A percentile compares a stretch with the other conserved stretches of the same genome.
Evolutionary conservation across 73 alveolate species (phyloP).

Genomic region (Diophrys appendiculata): DNA sequence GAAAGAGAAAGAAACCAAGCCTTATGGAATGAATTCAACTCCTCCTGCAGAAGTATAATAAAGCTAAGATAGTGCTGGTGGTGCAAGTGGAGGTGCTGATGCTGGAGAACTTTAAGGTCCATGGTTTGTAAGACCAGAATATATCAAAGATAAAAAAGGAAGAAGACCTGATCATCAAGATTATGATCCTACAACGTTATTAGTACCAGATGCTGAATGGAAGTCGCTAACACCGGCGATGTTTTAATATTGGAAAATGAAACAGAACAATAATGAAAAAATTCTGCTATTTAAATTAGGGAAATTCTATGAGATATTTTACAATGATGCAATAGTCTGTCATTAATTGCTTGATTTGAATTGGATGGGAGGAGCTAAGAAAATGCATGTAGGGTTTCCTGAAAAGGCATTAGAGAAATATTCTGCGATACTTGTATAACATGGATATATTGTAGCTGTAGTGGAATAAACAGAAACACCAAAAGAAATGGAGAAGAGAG

Average conservation of each 20-base stretch:
- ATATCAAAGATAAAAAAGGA: conserved; percentile 70
- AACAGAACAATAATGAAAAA: conserved; percentile 82
- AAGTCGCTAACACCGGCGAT: conserved; percentile 82
- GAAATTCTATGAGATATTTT: conserved; percentile 91
- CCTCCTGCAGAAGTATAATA: too few relatives aligned
- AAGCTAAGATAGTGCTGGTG: too few relatives aligned
- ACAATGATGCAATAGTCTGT: conserved; percentile 89
- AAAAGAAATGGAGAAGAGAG: conserved; percentile 44
- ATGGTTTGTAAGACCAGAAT: conserved; percentile 64
- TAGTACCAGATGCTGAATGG: conserved; percentile 75
- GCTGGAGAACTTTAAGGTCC: too few relatives aligned
- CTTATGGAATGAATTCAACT: too few relatives aligned
- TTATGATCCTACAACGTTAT: conserved; percentile 82
- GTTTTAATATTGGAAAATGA: conserved; percentile 90
- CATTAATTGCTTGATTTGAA: conserved; percentile 78
- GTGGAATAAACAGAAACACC: conserved; percentile 73
- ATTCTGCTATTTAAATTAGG: conserved; percentile 92
- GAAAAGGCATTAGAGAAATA: conserved; percentile 67
- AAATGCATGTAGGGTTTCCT: conserved; percentile 87
- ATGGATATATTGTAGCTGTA: conserved; percentile 66
- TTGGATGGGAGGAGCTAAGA: conserved; percentile 91
- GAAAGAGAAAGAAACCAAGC: too few relatives aligned
- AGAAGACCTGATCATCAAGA: conserved; percentile 79
- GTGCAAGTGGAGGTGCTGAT: too few relatives aligned
- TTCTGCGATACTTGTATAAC: conserved; percentile 37